Evolutionary conservation across 2,329 filamentous ascomycete genomes (phyloP).

Genomic region (Lasiodiplodia gonubiensis): DNA sequence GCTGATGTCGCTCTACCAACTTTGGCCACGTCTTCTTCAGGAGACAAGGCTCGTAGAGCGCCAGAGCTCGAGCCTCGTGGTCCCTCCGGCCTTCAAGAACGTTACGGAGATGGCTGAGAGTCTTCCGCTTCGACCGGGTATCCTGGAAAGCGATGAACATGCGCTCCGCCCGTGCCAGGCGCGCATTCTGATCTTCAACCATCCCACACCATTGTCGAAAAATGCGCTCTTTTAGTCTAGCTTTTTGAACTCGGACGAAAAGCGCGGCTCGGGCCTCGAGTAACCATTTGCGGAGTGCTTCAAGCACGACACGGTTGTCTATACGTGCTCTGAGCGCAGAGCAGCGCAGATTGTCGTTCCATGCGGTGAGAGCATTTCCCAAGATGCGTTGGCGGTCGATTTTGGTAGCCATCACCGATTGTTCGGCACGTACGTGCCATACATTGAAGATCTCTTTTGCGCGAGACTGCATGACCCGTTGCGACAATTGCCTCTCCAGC

Average conservation of each 20-base stretch:
- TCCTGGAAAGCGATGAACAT: constrained; percentile 42
- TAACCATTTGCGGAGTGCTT: constrained; percentile 67
- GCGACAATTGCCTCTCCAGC: constrained; percentile 45
- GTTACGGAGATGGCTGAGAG: constrained; percentile 36
- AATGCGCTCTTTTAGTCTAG: constrained; percentile 37
- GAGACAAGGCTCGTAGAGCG: constrained; percentile 50
- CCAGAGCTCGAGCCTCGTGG: constrained; percentile 45
- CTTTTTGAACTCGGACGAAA: constrained; percentile 47
- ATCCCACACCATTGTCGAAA: constrained; percentile 40
- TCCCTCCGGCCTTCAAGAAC: constrained; percentile 36
- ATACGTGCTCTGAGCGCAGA: constrained; percentile 59
- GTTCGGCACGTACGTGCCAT: constrained; percentile 54
- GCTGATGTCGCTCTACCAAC: constrained; percentile 46
- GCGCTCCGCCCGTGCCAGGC: constrained; percentile 40
- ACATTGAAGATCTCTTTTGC: constrained; percentile 43
- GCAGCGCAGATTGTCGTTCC: constrained; percentile 66
- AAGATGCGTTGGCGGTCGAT: constrained; percentile 60
- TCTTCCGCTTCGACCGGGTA: constrained; percentile 31
- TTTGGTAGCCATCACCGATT: constrained; percentile 55
- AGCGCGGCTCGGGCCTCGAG: constrained; percentile 54
- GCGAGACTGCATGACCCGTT: constrained; percentile 51
- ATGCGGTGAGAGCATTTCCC: constrained; percentile 63
- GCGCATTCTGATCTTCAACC: constrained; percentile 37
- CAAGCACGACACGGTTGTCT: constrained; percentile 60
- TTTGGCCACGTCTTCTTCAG: constrained; percentile 46